A percentile compares a stretch with the other conserved stretches of the same genome.
These are phyloP conservation scores for Fusarium sp. DNA, from an alignment of 2,329 filamentous ascomycete genomes.

Conservation along the genomic window DNA sequence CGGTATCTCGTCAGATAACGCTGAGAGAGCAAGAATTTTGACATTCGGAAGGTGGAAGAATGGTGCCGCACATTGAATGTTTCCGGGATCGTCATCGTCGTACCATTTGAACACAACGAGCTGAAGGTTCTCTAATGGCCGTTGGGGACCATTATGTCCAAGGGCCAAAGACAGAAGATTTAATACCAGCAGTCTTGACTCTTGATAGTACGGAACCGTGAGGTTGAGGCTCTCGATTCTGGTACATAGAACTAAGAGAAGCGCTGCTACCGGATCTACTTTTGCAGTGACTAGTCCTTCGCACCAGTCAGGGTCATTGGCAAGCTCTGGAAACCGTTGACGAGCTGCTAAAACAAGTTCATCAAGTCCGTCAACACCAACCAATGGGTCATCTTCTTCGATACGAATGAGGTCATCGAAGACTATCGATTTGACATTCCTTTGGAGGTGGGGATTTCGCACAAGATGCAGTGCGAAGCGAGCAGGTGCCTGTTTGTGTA, in stretches of 20 bases:
- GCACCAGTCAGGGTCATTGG: not conserved
- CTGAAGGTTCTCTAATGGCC: not conserved
- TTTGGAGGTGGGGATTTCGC: not conserved
- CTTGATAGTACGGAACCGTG: not conserved
- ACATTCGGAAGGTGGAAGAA: not conserved
- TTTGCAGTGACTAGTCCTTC: no score
- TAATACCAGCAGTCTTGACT: not conserved
- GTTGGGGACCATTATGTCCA: fast-evolving
- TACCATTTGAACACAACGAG: not conserved
- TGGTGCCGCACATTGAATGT: not conserved
- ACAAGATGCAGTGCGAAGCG: not conserved
- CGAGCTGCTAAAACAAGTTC: not conserved
- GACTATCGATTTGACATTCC: not conserved
- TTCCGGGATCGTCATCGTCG: fast-evolving
- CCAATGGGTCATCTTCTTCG: not conserved
- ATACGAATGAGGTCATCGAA: not conserved
- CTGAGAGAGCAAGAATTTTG: not conserved
- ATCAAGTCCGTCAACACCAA: no score
- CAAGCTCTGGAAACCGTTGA: not conserved
- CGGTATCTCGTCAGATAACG: fast-evolving
- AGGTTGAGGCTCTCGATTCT: not conserved
- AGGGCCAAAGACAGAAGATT: not conserved
- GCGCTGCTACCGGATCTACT: not conserved
- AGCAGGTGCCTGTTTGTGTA: not conserved
- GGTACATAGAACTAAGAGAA: not conserved